These are phyloP conservation scores for Ceratocystis diversiconidia DNA, from an alignment of 2,329 filamentous ascomycete species.

Conservation along the genomic window DNA sequence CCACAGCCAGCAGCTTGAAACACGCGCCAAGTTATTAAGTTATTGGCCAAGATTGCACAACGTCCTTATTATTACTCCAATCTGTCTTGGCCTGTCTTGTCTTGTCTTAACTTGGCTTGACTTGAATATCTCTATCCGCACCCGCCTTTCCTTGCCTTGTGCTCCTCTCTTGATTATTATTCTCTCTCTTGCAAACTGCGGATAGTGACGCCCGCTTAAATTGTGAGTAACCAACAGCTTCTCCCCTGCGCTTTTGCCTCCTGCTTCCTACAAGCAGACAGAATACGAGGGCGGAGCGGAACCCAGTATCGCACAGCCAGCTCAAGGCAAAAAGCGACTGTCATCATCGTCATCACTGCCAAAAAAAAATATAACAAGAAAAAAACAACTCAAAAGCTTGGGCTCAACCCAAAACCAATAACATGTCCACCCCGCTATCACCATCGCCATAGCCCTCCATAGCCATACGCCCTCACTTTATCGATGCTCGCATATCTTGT, in stretches of 20 bases:
- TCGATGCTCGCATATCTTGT: background rate
- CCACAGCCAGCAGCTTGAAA: background rate
- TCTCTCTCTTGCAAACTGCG: background rate
- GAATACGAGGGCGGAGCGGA: background rate
- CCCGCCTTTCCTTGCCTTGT: background rate
- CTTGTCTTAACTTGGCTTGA: background rate
- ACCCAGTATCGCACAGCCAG: no score
- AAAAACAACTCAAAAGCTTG: no score
- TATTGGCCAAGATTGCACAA: background rate
- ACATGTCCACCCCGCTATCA: background rate
- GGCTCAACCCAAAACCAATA: background rate
- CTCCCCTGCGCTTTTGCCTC: background rate
- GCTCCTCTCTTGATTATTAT: background rate
- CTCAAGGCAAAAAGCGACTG: background rate
- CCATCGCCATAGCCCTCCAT: no score
- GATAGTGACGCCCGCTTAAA: background rate
- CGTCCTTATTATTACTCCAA: background rate
- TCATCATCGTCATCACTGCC: no score
- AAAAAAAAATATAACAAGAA: no score
- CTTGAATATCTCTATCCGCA: background rate
- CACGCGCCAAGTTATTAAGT: background rate
- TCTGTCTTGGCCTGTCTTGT: background rate
- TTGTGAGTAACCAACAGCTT: background rate
- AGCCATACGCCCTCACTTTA: background rate
- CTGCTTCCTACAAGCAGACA: background rate